These are phyloP conservation scores for Knoxdaviesia capensis DNA, from an alignment of 2,329 filamentous ascomycete genomes.

Conservation along the genomic window DNA sequence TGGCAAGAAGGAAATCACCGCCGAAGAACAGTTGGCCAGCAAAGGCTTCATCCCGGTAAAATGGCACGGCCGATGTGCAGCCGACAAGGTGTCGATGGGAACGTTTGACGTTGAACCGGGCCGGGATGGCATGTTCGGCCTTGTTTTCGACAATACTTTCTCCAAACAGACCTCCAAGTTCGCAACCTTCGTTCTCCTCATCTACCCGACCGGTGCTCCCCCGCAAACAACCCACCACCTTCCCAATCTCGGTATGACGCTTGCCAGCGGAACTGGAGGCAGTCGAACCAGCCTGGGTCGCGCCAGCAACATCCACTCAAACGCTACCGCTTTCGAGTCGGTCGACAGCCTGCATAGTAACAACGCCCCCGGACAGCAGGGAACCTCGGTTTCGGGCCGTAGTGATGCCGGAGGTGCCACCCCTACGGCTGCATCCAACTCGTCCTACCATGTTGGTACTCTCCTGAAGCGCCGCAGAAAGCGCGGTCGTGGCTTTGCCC, in stretches of 20 bases:
- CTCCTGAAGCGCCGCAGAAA: conserved; percentile 82
- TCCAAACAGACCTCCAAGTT: conserved; percentile 90
- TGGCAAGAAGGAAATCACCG: conserved; percentile 36
- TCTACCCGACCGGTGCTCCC: conserved; percentile 66
- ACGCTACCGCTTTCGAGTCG: conserved; percentile 28
- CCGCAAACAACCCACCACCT: conserved; percentile 57
- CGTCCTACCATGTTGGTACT: conserved; percentile 60
- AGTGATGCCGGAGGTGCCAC: conserved; percentile 22
- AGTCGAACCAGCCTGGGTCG: conserved; percentile 34
- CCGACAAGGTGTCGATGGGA: conserved; percentile 84
- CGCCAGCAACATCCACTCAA: conserved; percentile 22
- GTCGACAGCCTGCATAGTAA: conserved; percentile 41
- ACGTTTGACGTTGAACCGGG: conserved; percentile 58
- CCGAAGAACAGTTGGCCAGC: conserved; percentile 41
- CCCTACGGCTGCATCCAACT: conserved; percentile 8
- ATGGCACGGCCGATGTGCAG: conserved; percentile 91
- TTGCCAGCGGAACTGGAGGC: conserved; percentile 10
- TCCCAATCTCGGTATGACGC: conserved; percentile 25
- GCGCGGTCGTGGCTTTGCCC: conserved; percentile 80
- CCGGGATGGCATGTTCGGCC: conserved; percentile 80
- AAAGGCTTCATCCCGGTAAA: conserved; percentile 52
- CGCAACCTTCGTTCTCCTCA: conserved; percentile 83
- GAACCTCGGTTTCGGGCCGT: conserved; percentile 29
- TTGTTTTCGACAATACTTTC: conserved; percentile 98
- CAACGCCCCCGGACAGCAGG: conserved; percentile 15